A percentile compares a stretch with the other conserved stretches of the same genome.
Conservation (phyloP, 768 basidiomycete genomes). For the Termitomyces sp. region DNA sequence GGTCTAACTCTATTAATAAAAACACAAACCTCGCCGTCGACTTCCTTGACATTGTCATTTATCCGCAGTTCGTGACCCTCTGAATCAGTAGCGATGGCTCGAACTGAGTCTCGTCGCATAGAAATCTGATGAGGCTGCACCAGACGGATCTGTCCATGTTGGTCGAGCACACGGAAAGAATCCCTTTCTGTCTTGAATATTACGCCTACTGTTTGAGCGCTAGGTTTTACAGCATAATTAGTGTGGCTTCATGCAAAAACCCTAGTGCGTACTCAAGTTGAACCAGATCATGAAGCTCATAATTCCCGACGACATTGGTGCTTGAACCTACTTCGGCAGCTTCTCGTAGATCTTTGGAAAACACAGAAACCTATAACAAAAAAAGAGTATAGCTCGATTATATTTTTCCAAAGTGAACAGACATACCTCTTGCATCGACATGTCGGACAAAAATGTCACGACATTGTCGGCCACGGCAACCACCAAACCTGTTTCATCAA, state of each 20-base stretch:
- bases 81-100: constrained; percentile 85
- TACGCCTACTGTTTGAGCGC: constrained; percentile 90
- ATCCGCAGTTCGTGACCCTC: constrained; percentile 82
- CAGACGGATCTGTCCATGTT: constrained; percentile 83
- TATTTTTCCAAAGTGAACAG: neutral
- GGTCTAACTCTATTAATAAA: neutral
- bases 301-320: constrained; percentile 86
- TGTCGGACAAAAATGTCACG: constrained; percentile 95
- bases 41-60: constrained; percentile 91
- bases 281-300: constrained; percentile 94
- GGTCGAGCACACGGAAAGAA: constrained; percentile 93
- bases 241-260: neutral
- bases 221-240: constrained; percentile 25
- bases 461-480: constrained; percentile 87
- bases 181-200: constrained; percentile 97
- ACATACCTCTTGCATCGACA: constrained; percentile 89
- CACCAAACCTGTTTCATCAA: constrained; percentile 93
- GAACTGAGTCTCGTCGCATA: constrained; percentile 77
- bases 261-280: constrained; percentile 79
- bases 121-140: constrained; percentile 95
- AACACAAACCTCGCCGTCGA: constrained; percentile 72
- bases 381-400: neutral
- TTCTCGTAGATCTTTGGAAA: constrained; percentile 94
- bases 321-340: constrained; percentile 96
- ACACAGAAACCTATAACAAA: constrained; percentile 76